Evolutionary conservation across 1,284 basidiomycete species (phyloP), one percentile per base, ranked within the genome.

Genomic region (Trametes sp.): DNA sequence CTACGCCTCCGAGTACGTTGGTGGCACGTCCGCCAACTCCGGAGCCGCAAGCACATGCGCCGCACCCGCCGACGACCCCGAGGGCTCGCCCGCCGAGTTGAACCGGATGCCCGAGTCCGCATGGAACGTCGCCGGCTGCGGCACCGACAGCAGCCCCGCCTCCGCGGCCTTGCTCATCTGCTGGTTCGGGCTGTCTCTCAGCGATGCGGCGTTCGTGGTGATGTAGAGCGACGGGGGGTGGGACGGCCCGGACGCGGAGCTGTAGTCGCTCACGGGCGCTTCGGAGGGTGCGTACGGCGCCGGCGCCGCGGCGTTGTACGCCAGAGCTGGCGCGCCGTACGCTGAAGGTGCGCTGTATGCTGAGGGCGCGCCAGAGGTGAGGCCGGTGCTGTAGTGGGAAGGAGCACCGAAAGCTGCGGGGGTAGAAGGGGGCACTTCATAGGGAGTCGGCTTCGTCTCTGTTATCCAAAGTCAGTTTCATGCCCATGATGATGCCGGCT

Each of bases 61-160:
- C 35, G 52, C 45, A 7, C 42, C 33, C 6, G 61, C 46, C 21
- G 48, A 56, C 5, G 51, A 56, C 13, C n/a, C n/a, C n/a, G 48
- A 53, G 21, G 19, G 58, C 54, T 54, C 61, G 26, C 55, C 66
- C 36, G 48, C 28, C 38, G 51, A 45, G n/a, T 61, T 62, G 50
- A 67, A 67, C 21, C 66, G 61, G n/a, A 65, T 52, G n/a, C 66
- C 63, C 21, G 66, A 67, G 50, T 67, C 66, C 23, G 63, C 63
- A 29, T 65, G 63, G 48, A 45, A 67, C 23, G 59, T 65, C 35
- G 61, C 61, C 16, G 61, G 36, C 45, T 63, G 60, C 0, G 63
- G 61, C 14, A 67, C 61, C 1, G 63, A 65, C 16, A 67, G 54
- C 61, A 67, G 23, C 10, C 63, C 66, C 7, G 66, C 66, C 50